Conservation (phyloP, 306 rosid genomes). For the Neltuma alba region DNA sequence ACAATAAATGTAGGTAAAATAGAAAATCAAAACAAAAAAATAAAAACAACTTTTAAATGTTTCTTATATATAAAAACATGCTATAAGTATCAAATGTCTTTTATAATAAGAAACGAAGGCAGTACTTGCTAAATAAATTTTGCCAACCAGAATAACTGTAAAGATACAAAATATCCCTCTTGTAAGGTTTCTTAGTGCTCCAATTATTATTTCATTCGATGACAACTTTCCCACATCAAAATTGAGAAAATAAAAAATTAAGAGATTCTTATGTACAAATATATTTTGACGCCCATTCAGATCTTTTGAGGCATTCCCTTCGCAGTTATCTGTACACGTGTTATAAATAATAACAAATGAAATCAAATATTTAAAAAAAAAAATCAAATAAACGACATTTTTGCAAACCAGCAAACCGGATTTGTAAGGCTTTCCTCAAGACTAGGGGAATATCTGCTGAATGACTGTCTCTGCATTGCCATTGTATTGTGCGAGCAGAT, state of each 20-base stretch:
- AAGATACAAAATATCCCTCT: not conserved
- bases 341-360: constrained; percentile 38
- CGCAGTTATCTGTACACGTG: constrained; percentile 43
- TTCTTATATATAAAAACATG: too few relatives aligned
- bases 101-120: too few relatives aligned
- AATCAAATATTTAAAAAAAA: constrained; percentile 52
- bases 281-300: constrained; percentile 12
- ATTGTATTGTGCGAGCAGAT: constrained; percentile 90
- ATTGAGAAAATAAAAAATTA: constrained; percentile 32
- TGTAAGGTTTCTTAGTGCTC: constrained; percentile 16
- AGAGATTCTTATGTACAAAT: constrained; percentile 43
- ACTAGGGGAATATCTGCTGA: constrained; percentile 87
- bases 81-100: too few relatives aligned
- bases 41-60: too few relatives aligned
- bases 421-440: constrained; percentile 20
- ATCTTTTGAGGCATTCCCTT: constrained; percentile 35
- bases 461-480: constrained; percentile 96
- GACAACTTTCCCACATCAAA: constrained; percentile 37
- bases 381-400: constrained; percentile 29
- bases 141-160: not conserved
- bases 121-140: too few relatives aligned
- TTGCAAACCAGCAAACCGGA: constrained; percentile 28
- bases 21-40: too few relatives aligned
- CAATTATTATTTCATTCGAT: constrained; percentile 28
- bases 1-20: too few relatives aligned